Evolutionary conservation across 352 stramenopile species (phyloP).

Genomic region (Aphanomyces cochlioides): DNA sequence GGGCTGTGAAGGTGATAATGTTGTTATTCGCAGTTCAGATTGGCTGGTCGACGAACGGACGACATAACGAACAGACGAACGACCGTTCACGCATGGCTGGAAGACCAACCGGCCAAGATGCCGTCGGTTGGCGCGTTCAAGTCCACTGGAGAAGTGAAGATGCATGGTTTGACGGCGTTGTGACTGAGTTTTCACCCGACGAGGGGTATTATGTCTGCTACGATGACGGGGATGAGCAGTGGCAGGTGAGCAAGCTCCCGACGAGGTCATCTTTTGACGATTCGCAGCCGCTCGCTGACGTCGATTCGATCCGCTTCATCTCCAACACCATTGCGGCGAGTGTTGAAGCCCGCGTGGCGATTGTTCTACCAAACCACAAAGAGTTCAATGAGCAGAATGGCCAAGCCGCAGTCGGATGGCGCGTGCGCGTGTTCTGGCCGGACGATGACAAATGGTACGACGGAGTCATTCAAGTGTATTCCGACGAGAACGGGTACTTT

Average conservation of each 20-base stretch:
- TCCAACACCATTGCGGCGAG: neutral
- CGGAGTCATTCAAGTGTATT: conserved; percentile 44
- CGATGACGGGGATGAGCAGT: conserved; percentile 77
- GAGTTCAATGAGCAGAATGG: too few relatives aligned
- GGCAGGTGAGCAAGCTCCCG: conserved; percentile 38
- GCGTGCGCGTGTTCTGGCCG: conserved; percentile 53
- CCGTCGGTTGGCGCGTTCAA: conserved; percentile 50
- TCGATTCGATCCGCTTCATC: too few relatives aligned
- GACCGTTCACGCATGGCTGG: too few relatives aligned
- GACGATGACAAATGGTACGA: conserved; percentile 75
- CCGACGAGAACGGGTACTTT: conserved; percentile 49
- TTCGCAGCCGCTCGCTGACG: too few relatives aligned
- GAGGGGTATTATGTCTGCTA: conserved; percentile 70
- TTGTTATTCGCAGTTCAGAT: too few relatives aligned
- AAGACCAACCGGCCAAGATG: neutral
- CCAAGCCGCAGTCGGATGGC: too few relatives aligned
- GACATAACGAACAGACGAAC: too few relatives aligned
- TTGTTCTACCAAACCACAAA: neutral
- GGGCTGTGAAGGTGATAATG: too few relatives aligned
- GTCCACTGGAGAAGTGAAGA: conserved; percentile 72
- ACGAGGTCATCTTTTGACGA: too few relatives aligned
- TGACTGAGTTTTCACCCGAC: conserved; percentile 41
- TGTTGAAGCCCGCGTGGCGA: neutral
- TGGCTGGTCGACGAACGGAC: too few relatives aligned
- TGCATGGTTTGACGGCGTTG: conserved; percentile 61